Conservation (phyloP, 345 rosid genomes). For the Lenwebbia sp. region DNA sequence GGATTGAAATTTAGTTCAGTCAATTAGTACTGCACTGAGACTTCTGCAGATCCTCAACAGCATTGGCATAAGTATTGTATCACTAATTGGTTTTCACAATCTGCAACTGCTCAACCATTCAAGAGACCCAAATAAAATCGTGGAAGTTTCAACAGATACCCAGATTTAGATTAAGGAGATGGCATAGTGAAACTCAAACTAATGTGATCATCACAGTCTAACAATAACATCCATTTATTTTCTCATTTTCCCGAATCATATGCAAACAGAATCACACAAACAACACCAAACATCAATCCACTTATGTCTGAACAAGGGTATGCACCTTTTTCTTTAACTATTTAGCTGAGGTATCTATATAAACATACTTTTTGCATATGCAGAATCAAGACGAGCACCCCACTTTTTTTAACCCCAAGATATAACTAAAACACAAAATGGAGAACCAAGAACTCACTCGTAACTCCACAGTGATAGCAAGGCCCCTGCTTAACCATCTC, state of each 20-base stretch:
- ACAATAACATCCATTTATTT: background rate
- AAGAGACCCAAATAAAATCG: background rate
- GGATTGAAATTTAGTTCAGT: background rate
- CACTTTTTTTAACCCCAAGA: background rate
- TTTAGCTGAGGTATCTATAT: background rate
- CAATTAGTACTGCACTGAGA: background rate
- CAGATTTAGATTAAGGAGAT: background rate
- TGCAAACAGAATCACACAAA: background rate
- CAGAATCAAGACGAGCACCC: background rate
- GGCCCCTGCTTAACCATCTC: constrained; percentile 97
- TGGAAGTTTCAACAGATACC: background rate
- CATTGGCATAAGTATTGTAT: background rate
- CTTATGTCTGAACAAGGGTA: background rate
- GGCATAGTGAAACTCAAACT: background rate
- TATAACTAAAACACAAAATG: background rate
- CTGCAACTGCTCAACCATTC: background rate
- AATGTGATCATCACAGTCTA: background rate
- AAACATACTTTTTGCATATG: background rate
- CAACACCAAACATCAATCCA: background rate
- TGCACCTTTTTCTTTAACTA: background rate
- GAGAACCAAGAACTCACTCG: constrained; percentile 91
- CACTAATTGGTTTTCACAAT: background rate
- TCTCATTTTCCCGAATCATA: background rate
- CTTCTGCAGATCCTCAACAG: background rate
- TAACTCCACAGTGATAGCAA: constrained; percentile 97